phyloP scores from a whole-genome alignment of 495 filamentous ascomycete genomes.

The Haplographium delicatum region DNA sequence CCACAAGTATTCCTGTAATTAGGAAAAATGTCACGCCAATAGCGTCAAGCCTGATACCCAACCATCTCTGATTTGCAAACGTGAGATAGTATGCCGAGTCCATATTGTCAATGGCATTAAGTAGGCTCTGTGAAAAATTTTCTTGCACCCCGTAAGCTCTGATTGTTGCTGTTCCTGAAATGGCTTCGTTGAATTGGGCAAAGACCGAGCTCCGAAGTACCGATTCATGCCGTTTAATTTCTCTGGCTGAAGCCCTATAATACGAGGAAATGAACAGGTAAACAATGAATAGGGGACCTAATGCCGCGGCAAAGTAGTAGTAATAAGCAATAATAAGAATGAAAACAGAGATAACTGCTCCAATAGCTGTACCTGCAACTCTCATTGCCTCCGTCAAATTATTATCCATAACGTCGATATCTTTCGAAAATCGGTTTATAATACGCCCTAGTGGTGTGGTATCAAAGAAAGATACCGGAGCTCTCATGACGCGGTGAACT shows the following conservation, averaged over 20 bases:
- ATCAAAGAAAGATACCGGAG: conserved; percentile 94
- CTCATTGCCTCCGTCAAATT: conserved; percentile 80
- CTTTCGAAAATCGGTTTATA: conserved; percentile 90
- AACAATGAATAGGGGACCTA: conserved; percentile 68
- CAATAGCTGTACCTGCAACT: conserved; percentile 78
- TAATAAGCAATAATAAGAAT: conserved; percentile 84
- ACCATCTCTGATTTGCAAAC: conserved; percentile 87
- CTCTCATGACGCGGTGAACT: conserved; percentile 69
- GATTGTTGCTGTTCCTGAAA: conserved; percentile 75
- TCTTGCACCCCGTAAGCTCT: conserved; percentile 76
- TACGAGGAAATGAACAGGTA: conserved; percentile 79
- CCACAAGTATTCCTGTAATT: conserved; percentile 78
- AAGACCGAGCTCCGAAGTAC: conserved; percentile 80
- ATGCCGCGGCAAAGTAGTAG: conserved; percentile 83
- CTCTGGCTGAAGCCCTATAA: conserved; percentile 81
- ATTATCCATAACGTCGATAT: conserved; percentile 93
- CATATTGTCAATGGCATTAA: conserved; percentile 74
- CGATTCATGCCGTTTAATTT: conserved; percentile 91
- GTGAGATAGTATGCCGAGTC: conserved; percentile 87
- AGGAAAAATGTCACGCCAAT: conserved; percentile 79
- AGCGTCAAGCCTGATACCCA: conserved; percentile 72
- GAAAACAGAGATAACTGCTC: conserved; percentile 70
- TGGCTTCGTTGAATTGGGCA: conserved; percentile 77
- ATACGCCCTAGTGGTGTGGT: conserved; percentile 93
- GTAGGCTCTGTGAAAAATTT: conserved; percentile 60